A percentile compares a stretch with the other conserved stretches of the same genome.
Evolutionary conservation across 2,329 filamentous ascomycete genomes (phyloP).

Genomic region (Teratosphaeria nubilosa): DNA sequence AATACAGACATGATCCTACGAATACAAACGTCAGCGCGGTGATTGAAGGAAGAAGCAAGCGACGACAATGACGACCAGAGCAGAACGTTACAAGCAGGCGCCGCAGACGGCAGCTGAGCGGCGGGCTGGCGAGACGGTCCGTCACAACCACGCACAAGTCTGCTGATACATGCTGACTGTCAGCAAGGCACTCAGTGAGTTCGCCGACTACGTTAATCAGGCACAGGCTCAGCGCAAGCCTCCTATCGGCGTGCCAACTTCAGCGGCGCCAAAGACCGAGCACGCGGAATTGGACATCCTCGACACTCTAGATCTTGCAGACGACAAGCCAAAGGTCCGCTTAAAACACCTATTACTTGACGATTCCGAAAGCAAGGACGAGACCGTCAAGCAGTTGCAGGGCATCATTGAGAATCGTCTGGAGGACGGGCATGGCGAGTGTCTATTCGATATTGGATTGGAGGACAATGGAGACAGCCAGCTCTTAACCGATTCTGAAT

Average conservation of each 20-base stretch:
- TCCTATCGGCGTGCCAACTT: conserved; percentile 22
- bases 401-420: conserved; percentile 59
- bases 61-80: conserved; percentile 21
- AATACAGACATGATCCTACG: conserved; percentile 7
- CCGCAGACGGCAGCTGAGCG: conserved; percentile 61
- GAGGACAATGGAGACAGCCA: conserved; percentile 85
- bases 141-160: conserved; percentile 13
- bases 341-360: conserved; percentile 69
- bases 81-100: conserved; percentile 26
- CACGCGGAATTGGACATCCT: conserved; percentile 87
- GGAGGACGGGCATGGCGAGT: conserved; percentile 77
- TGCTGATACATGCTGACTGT: conserved; percentile 1
- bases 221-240: conserved; percentile 63
- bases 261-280: conserved; percentile 40
- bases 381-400: conserved; percentile 52
- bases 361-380: conserved; percentile 39
- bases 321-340: conserved; percentile 56
- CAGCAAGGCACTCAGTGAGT: conserved; percentile 72
- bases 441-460: conserved; percentile 81
- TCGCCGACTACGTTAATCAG: conserved; percentile 93
- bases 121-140: conserved; percentile 76
- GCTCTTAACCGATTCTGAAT: conserved; percentile 63
- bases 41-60: neutral
- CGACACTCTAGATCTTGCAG: conserved; percentile 64
- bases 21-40: conserved; percentile 9